Base-by-base conservation (phyloP, 441 rosid genomes). In the Eruca vesicaria region DNA sequence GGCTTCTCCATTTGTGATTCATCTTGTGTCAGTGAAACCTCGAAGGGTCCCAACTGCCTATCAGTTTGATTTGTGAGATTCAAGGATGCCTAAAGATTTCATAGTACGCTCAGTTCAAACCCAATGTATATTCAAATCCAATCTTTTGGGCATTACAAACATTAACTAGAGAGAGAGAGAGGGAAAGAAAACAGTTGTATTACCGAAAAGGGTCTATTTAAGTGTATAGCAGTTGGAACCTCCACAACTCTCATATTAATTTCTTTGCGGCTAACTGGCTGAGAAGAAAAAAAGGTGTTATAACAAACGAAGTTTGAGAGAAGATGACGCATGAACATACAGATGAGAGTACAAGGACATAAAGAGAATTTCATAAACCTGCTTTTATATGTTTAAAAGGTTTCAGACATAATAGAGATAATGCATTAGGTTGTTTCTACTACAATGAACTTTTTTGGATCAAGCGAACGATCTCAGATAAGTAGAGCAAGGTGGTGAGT, bases 181-280 rank as follows among this genome's bases (percentile, higher is more conserved):
- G 7, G 2, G 4, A 19, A 1, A 12, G 31, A 4, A 59, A 23
- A 36, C 28, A 76, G 19, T 9, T 33, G 15, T 66, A 50, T 85
- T 89, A 96, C 98, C 89, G 45, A 52, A 78, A 96, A 92, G 38
- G 98, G 91, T 72, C 80, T 84, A 74, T 93, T 81, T 82, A 94
- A 74, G 71, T 77, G 84, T 75, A 92, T 85, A 58, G 76, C 72
- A 16, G 85, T 74, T 52, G 99, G 98, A 80, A 92, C 77, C 74
- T 89, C 87, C 41, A 80, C 78, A 78, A 89, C 71, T 66, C 82
- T 84, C 81, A 96, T 83, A 78, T 88, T 97, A 60, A 96, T 84
- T 69, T 93, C 94, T 84, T 94, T 90, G 67, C 77, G 87, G 59
- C 85, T 66, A 68, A 86, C 78, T 31, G 94, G 87, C 99, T 96